Evolutionary conservation across 208 protist species (phyloP).

Genomic region (Acanthamoeba rhysodes): DNA sequence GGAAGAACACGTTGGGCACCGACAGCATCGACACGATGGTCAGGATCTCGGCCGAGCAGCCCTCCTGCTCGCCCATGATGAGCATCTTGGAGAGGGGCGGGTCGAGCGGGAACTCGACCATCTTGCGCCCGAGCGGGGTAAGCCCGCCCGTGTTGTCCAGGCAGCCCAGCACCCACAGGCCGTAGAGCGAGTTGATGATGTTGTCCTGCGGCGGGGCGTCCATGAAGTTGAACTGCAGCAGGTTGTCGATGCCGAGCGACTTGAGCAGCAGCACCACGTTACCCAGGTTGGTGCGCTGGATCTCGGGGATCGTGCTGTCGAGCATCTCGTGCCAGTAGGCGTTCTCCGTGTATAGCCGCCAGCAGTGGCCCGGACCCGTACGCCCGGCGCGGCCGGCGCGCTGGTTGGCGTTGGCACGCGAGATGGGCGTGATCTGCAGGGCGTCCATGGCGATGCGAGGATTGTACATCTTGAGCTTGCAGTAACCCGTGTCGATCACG

Average conservation of each 20-base stretch:
- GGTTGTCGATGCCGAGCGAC: constrained; percentile 93
- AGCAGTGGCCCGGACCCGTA: constrained; percentile 93
- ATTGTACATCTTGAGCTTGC: constrained; percentile 99
- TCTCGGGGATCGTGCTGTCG: constrained; percentile 93
- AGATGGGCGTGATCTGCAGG: constrained; percentile 97
- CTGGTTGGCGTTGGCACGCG: constrained; percentile 98
- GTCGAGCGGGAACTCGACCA: constrained; percentile 99
- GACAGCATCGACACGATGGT: constrained; percentile 98
- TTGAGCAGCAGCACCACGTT: constrained; percentile 97
- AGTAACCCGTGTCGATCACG: constrained; percentile 97
- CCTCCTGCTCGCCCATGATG: constrained; percentile 88
- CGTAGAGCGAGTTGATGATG: constrained; percentile 90
- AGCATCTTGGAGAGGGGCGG: constrained; percentile 98
- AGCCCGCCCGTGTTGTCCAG: constrained; percentile 97
- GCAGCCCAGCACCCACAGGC: constrained; percentile 99
- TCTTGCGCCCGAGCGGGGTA: constrained; percentile 96
- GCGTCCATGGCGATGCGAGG: constrained; percentile 96
- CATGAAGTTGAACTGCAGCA: constrained; percentile 99
- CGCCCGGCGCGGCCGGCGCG: constrained; percentile 98
- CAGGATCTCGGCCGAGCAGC: constrained; percentile 91
- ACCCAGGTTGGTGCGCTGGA: constrained; percentile 95
- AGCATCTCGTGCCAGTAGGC: constrained; percentile 92
- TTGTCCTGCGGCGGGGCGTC: constrained; percentile 96
- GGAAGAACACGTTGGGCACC: constrained; percentile 97
- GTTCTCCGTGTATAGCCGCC: constrained; percentile 97